Evolutionary conservation across 2,329 filamentous ascomycete species (phyloP).

Genomic region (Fusarium kyushuense): DNA sequence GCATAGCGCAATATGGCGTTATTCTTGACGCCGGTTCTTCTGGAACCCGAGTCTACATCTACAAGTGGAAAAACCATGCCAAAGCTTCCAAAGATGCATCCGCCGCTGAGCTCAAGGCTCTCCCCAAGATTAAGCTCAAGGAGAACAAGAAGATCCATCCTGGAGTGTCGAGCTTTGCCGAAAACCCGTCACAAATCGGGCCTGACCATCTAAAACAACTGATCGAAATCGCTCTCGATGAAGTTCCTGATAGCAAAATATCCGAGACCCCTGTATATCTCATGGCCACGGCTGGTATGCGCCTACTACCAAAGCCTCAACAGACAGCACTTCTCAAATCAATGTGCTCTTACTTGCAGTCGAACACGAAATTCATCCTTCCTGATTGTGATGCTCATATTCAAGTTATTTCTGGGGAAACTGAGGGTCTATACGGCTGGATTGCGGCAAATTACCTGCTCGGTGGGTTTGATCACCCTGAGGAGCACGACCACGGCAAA

Average conservation of each 20-base stretch:
- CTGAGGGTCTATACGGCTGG: slow-evolving; percentile 97
- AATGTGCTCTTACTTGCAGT: slow-evolving; percentile 84
- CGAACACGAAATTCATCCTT: slow-evolving; percentile 82
- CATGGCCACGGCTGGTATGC: slow-evolving; percentile 95
- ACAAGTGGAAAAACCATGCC: slow-evolving; percentile 87
- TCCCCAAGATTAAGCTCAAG: slow-evolving; percentile 86
- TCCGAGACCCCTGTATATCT: slow-evolving; percentile 91
- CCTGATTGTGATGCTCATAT: slow-evolving; percentile 92
- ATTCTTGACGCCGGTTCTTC: slow-evolving; percentile 98
- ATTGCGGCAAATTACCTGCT: slow-evolving; percentile 96
- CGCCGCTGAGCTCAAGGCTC: slow-evolving; percentile 63
- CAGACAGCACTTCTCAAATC: slow-evolving; percentile 78
- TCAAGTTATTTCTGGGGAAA: slow-evolving; percentile 94
- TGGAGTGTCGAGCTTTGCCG: slow-evolving; percentile 90
- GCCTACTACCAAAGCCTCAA: slow-evolving; percentile 80
- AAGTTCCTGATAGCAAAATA: slow-evolving; percentile 81
- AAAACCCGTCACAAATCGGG: slow-evolving; percentile 80
- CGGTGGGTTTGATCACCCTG: slow-evolving; percentile 85
- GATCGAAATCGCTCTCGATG: slow-evolving; percentile 81
- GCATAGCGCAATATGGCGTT: slow-evolving; percentile 81
- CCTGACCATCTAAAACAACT: slow-evolving; percentile 83
- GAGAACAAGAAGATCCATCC: slow-evolving; percentile 95
- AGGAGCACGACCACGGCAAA: slow-evolving; percentile 83
- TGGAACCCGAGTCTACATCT: slow-evolving; percentile 93
- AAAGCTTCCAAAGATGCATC: slow-evolving; percentile 68